Base-by-base conservation (phyloP, 352 stramenopile genomes). In the Pythium apleroticum region DNA sequence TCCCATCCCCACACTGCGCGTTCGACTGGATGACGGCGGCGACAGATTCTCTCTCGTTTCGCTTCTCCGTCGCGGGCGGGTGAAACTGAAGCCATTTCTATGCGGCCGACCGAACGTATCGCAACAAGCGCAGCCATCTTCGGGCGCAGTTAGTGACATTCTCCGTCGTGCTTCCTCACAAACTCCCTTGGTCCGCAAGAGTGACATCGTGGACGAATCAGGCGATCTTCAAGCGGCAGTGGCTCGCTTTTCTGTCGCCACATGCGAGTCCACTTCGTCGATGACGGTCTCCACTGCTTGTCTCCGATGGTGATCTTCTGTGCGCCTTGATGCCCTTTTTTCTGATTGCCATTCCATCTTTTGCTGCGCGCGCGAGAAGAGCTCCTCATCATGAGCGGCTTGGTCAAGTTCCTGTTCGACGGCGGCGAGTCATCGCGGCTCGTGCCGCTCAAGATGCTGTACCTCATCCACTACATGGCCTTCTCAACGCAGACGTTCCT, bases 391-490 rank as follows among this genome's bases (percentile, higher is more conserved):
- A 39, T 68, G 52, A 25, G 30, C 43, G 17, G 17, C 9, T 30
- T 61, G 11, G 37, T 75, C 63, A 73, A 74, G 54, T 89, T 89
- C 72, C 60, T 81, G 55, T 62, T 86, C 65, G 74, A 86, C 55
- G 80, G 77, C 68, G 80, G 80, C 57, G 80, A 89, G 69, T 63
- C 73, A 39, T 78, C 77, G 66, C 49, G 63, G 58, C 80, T 89
- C 73, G 71, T 87, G 66, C 72, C 80, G 70, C 80, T 89, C 71
- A 89, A 89, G 74, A 57, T 89, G 62, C 76, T 87, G 59, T 89
- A 86, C 70, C 65, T 83, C 35, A 81, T 89, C 66, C 72, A 84
- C 65, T 82, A 83, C 62, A 78, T 71, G 41, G 80, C 77, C 28
- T 89, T 89, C 67, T 84, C 76, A 62, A 83, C 74, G 49, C 77